These are phyloP conservation scores for Pichia sp. DNA, from an alignment of 1,139 yeast species.

Conservation along the genomic window DNA sequence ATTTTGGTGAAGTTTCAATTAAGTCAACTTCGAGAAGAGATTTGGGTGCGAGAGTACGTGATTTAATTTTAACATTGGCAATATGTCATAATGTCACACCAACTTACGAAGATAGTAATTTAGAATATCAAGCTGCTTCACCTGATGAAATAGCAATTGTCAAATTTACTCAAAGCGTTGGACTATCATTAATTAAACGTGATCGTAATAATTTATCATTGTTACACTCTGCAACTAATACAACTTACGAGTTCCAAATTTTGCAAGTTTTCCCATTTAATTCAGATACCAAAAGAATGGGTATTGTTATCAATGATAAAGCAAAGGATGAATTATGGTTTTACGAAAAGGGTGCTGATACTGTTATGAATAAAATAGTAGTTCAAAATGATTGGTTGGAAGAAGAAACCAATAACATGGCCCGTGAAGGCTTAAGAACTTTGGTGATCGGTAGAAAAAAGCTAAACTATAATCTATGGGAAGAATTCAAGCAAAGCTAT, in stretches of 20 bases:
- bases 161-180: constrained; percentile 81
- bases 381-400: constrained; percentile 90
- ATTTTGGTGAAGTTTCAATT: constrained; percentile 24
- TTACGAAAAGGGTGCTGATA: constrained; percentile 91
- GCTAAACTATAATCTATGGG: constrained; percentile 47
- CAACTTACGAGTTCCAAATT: constrained; percentile 54
- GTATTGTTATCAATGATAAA: constrained; percentile 66
- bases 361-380: constrained; percentile 86
- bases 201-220: constrained; percentile 73
- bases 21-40: constrained; percentile 47
- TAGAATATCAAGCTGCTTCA: constrained; percentile 93
- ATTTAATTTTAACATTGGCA: constrained; percentile 73
- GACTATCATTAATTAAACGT: constrained; percentile 69
- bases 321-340: constrained; percentile 71
- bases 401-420: constrained; percentile 97
- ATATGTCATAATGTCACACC: constrained; percentile 96
- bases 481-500: constrained; percentile 58
- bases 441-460: constrained; percentile 83
- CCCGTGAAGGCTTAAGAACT: constrained; percentile 94
- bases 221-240: constrained; percentile 54
- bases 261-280: constrained; percentile 87
- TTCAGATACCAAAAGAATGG: constrained; percentile 96
- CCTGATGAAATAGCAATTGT: constrained; percentile 99
- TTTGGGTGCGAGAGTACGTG: constrained; percentile 68
- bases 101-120: constrained; percentile 55